Conservation (phyloP, 768 basidiomycete genomes). For the Cyathus striatus region DNA sequence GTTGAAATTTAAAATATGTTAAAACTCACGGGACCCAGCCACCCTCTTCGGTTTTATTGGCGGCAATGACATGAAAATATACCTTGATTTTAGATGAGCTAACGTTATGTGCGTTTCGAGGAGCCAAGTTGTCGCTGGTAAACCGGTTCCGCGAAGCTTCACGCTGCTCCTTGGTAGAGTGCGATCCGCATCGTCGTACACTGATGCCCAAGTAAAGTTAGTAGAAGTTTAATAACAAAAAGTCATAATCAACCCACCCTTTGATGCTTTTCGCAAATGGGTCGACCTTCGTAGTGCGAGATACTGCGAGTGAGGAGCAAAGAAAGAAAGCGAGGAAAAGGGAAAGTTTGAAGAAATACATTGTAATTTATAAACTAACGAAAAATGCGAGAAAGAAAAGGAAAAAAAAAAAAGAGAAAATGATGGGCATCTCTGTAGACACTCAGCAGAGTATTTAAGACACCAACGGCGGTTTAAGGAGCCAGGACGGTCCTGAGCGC, state of each 20-base stretch:
- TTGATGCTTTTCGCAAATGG: not conserved
- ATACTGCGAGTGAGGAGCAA: no score
- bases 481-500: no score
- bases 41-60: constrained; percentile 21
- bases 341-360: no score
- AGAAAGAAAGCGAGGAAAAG: no score
- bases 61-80: constrained; percentile 30
- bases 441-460: no score
- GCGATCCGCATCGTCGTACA: not conserved
- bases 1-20: not conserved
- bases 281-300: no score
- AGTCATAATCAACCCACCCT: not conserved
- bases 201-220: not conserved
- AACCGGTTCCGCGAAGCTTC: no score
- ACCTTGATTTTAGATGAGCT: constrained; percentile 16
- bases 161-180: not conserved
- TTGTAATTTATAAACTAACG: no score
- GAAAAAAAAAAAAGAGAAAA: no score
- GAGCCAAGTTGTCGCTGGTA: not conserved
- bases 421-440: no score
- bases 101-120: not conserved
- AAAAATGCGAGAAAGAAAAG: no score
- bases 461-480: no score
- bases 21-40: constrained; percentile 9
- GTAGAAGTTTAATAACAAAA: not conserved